phyloP scores from a whole-genome alignment of 208 protist species.

The Endotrypanum monterogeii region DNA sequence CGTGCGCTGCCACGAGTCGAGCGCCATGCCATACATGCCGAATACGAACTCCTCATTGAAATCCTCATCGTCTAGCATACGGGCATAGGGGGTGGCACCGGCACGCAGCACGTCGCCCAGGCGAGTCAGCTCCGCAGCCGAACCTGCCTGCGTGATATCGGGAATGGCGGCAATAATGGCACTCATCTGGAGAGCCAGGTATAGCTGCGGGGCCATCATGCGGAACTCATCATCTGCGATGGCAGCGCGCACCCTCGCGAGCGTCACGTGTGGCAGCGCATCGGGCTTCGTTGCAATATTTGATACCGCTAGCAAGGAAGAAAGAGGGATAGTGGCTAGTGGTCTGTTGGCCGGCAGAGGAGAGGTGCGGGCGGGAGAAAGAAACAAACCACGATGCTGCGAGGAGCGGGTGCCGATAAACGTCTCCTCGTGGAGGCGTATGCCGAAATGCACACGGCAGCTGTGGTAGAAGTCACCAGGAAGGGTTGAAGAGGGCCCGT shows the following conservation, averaged over 20 bases:
- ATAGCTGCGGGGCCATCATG: constrained; percentile 87
- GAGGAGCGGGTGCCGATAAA: constrained; percentile 87
- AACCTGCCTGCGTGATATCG: constrained; percentile 51
- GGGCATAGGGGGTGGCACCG: constrained; percentile 77
- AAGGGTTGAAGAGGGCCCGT: constrained; percentile 68
- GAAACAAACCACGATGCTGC: constrained; percentile 84
- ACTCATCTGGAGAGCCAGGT: constrained; percentile 81
- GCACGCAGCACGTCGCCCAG: constrained; percentile 44
- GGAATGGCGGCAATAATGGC: constrained; percentile 70
- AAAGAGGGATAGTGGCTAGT: constrained; percentile 81
- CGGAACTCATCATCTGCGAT: constrained; percentile 79
- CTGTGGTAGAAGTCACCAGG: constrained; percentile 72
- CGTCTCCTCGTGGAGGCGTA: constrained; percentile 67
- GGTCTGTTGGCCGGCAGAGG: constrained; percentile 71
- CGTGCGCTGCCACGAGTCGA: constrained; percentile 86
- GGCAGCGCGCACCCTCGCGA: constrained; percentile 59
- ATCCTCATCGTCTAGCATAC: constrained; percentile 90
- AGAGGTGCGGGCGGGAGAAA: constrained; percentile 22
- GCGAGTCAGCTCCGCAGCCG: constrained; percentile 41
- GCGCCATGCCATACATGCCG: constrained; percentile 90
- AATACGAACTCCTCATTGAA: constrained; percentile 89
- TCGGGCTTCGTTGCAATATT: constrained; percentile 80
- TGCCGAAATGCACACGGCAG: constrained; percentile 62
- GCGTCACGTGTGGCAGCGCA: constrained; percentile 51
- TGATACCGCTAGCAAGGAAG: constrained; percentile 57